These are phyloP conservation scores for Lomentospora prolificans DNA, from an alignment of 2,329 filamentous ascomycete species.

Conservation along the genomic window DNA sequence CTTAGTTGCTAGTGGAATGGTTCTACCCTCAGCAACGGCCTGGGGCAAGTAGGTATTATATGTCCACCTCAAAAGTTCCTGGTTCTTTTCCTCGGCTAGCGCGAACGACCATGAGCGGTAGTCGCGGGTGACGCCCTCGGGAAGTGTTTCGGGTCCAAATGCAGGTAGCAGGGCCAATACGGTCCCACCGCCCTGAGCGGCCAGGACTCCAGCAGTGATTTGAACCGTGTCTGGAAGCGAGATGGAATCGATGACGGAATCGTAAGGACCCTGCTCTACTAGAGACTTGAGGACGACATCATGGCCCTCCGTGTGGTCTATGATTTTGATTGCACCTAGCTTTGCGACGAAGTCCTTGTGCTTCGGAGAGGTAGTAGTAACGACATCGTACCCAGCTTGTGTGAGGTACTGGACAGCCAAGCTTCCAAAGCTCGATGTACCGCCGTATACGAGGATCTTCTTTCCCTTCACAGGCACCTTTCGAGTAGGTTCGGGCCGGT, in stretches of 20 bases:
- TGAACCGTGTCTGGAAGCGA: conserved; percentile 15
- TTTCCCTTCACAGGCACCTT: conserved; percentile 11
- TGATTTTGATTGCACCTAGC: conserved; percentile 17
- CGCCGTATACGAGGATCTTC: conserved; percentile 24
- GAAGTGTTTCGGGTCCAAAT: neutral
- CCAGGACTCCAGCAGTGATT: conserved; percentile 13
- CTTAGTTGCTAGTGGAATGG: neutral
- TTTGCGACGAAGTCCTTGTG: conserved; percentile 20
- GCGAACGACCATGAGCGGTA: neutral
- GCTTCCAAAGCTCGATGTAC: conserved; percentile 19
- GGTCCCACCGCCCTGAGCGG: conserved; percentile 9
- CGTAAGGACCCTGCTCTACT: conserved; percentile 18
- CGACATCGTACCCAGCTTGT: conserved; percentile 20
- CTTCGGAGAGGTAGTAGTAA: conserved; percentile 22
- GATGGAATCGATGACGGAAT: conserved; percentile 19
- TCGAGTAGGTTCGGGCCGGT: conserved; percentile 11
- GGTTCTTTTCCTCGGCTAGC: neutral
- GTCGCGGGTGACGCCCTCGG: neutral
- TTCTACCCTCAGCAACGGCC: neutral
- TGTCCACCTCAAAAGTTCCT: neutral
- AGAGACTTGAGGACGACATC: conserved; percentile 14
- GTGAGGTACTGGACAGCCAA: conserved; percentile 18
- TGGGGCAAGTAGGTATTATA: neutral
- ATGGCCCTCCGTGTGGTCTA: conserved; percentile 17
- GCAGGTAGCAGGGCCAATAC: conserved; percentile 7